phyloP scores from a whole-genome alignment of 257 asterid genomes.

The Echites panduratus region DNA sequence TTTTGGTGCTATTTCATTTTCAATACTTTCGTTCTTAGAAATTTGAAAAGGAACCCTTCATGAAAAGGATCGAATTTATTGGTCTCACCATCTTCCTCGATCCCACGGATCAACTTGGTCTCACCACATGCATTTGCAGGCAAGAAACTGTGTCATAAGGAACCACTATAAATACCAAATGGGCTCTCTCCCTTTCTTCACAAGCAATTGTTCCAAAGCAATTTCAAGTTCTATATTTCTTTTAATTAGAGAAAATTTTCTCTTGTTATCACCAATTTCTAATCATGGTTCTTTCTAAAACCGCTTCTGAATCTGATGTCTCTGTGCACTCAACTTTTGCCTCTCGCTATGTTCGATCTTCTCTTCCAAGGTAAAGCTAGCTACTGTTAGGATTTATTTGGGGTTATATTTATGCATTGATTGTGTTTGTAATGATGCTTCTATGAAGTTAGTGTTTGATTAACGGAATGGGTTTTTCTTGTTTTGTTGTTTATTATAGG shows the following conservation, averaged over 20 bases:
- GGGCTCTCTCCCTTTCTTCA: not conserved
- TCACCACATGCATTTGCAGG: not conserved
- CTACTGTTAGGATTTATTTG: too few species aligned
- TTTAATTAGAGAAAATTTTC: not conserved
- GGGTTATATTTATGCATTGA: too few species aligned
- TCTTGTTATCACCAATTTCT: not conserved
- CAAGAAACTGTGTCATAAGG: not conserved
- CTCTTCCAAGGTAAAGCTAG: conserved; percentile 22
- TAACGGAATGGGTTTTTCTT: not conserved
- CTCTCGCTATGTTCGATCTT: conserved; percentile 26
- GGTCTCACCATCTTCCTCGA: too few species aligned
- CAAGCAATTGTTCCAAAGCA: not conserved
- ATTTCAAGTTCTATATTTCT: too few species aligned
- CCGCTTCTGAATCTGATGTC: conserved; percentile 14
- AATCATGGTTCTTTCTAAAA: conserved; percentile 20
- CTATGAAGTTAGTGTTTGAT: too few species aligned
- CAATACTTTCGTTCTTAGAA: not conserved
- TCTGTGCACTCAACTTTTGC: conserved; percentile 21
- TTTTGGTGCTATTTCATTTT: too few species aligned
- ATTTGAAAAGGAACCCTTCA: not conserved
- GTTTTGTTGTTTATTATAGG: conserved; percentile 26
- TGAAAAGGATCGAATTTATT: too few species aligned
- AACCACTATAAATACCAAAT: conserved; percentile 5
- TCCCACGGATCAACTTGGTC: not conserved
- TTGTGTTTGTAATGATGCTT: too few species aligned